phyloP scores from a whole-genome alignment of 2,329 filamentous ascomycete species.

The Venturiaceae sp. region DNA sequence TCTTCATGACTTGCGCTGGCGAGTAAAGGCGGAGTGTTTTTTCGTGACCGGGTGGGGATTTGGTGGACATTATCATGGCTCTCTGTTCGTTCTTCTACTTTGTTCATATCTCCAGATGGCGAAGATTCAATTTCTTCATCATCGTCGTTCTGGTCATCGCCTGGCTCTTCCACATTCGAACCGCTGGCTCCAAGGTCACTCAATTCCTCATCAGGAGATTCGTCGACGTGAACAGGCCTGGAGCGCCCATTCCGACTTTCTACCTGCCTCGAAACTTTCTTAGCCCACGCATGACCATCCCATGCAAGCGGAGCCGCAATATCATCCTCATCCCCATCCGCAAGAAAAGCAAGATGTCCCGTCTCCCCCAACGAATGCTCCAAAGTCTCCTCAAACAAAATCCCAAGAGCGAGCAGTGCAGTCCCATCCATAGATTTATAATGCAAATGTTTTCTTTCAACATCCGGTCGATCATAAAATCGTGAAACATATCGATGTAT shows the following conservation, averaged over 20 bases:
- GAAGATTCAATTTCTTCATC: neutral
- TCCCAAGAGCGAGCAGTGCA: constrained; percentile 63
- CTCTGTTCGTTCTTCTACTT: neutral
- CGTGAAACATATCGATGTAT: constrained; percentile 57
- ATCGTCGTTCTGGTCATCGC: neutral
- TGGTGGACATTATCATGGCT: neutral
- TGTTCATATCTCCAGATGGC: neutral
- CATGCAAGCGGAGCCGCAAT: neutral
- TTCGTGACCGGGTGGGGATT: no score
- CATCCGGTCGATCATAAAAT: constrained; percentile 42
- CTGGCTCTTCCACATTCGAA: no score
- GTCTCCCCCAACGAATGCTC: constrained; percentile 50
- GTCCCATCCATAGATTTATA: constrained; percentile 63
- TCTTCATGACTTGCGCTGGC: neutral
- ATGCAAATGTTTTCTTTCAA: neutral
- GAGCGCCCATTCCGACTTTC: neutral
- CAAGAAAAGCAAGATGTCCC: constrained; percentile 64
- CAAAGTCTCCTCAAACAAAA: constrained; percentile 63
- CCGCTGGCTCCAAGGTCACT: neutral
- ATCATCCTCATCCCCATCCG: neutral
- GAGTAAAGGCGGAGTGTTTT: no score
- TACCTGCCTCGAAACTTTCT: neutral
- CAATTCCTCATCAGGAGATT: neutral
- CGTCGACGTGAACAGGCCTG: neutral
- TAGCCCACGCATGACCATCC: neutral